Evolutionary conservation across 2,329 filamentous ascomycete genomes (phyloP), one percentile per base, ranked within the genome.

Genomic region (Colletotrichum liaoningense): DNA sequence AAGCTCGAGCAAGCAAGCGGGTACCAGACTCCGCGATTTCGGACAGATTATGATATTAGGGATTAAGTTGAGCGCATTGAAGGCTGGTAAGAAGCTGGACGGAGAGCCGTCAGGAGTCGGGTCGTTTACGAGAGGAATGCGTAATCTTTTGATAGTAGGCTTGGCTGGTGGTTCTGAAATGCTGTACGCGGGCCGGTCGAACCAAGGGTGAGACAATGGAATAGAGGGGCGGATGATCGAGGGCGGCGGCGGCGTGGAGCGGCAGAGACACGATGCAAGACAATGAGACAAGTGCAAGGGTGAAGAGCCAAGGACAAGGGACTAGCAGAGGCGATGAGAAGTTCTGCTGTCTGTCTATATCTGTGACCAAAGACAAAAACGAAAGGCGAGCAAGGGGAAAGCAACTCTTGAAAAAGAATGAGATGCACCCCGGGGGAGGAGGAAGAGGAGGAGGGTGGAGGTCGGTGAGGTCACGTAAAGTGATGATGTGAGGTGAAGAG

Each of bases 41-140:
- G 68, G 68, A 59, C 64, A 67, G 58, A 75, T 75, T 75, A 74
- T 52, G 65, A 14, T 67, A 75, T 75, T 75, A 75, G 67, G 33
- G 24, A 75, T 75, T 75, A 75, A 26, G 63, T 49, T 33, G 60
- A 58, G 55, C 52, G 58, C 71, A 74, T 67, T 66, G 52, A 55
- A 68, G 33, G 63, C 63, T 49, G 63, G 35, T 73, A 33, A 33
- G 52, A 72, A 54, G 24, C 14, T 16, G 35, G 58, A 58, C 42
- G 30, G 30, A 63, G 55, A 30, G 58, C n/a, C 30, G 52, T 35
- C 63, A 63, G 42, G 54, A 30, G 46, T 42, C 12, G 22, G 49
- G 24, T 54, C n/a, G 63, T 64, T 42, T 74, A 72, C 58, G 69
- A 69, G 38, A 38, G 72, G 63, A 74, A 74, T 72, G 72, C 24